Percentiles rank a stretch among this genome's conserved stretches.
Conservation (phyloP, 2,329 filamentous ascomycete species). For the Cyphellophora attinorum region DNA sequence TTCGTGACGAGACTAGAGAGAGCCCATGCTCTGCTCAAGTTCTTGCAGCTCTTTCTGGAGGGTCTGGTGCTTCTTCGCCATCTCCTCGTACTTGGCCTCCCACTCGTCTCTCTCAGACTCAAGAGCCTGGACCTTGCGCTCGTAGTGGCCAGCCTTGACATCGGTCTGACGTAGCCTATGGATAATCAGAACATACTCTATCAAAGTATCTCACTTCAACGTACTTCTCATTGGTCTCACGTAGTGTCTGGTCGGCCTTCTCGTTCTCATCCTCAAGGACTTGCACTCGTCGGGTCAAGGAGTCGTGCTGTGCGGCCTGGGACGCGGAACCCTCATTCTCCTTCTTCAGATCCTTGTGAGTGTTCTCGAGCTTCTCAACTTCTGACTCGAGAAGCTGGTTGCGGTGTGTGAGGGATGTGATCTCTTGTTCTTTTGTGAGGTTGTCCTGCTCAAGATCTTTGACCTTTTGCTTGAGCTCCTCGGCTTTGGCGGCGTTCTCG, state of each 20-base stretch:
- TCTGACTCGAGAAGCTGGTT: slow-evolving; percentile 83
- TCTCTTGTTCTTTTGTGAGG: slow-evolving; percentile 93
- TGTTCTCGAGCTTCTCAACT: slow-evolving; percentile 81
- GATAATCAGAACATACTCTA: slow-evolving; percentile 3
- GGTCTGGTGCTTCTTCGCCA: slow-evolving; percentile 75
- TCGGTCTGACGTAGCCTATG: slow-evolving; percentile 95
- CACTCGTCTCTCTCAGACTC: slow-evolving; percentile 86
- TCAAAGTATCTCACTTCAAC: too few relatives aligned
- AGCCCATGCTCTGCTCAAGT: slow-evolving; percentile 84
- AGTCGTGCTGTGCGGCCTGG: slow-evolving; percentile 83
- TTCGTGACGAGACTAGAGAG: slow-evolving; percentile 56
- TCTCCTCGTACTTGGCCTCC: slow-evolving; percentile 97
- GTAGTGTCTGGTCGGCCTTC: slow-evolving; percentile 88
- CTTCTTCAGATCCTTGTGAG: slow-evolving; percentile 80
- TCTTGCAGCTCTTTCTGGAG: slow-evolving; percentile 87
- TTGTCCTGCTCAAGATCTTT: slow-evolving; percentile 92
- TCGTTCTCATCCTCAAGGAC: slow-evolving; percentile 97
- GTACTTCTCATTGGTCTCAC: slow-evolving; percentile 98
- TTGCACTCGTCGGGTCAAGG: slow-evolving; percentile 83
- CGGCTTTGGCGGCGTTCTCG: slow-evolving; percentile 67
- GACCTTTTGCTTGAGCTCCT: slow-evolving; percentile 79
- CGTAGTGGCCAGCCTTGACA: slow-evolving; percentile 97
- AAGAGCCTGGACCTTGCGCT: slow-evolving; percentile 97
- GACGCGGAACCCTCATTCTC: slow-evolving; percentile 70
- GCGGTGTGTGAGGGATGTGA: slow-evolving; percentile 92